Evolutionary conservation across 2,329 filamentous ascomycete genomes (phyloP).

Genomic region (Cyphellophora attinorum): DNA sequence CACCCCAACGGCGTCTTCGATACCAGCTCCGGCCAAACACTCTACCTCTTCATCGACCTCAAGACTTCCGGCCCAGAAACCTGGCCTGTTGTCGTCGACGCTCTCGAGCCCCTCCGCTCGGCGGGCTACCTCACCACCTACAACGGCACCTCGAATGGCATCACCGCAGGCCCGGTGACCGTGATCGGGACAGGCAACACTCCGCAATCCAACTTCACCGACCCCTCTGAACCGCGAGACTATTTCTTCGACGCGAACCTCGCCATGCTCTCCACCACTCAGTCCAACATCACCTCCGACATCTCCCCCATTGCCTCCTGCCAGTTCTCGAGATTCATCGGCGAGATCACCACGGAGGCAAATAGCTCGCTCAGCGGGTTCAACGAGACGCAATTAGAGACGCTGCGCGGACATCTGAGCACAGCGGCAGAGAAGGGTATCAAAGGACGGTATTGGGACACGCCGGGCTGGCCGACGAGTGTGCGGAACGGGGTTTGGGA

Average conservation of each 20-base stretch:
- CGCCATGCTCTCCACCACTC: conserved; percentile 35
- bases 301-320: conserved; percentile 48
- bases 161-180: conserved; percentile 45
- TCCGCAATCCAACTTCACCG: conserved; percentile 21
- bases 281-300: conserved; percentile 34
- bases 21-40: conserved; percentile 43
- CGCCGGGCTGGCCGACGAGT: conserved; percentile 50
- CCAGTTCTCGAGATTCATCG: conserved; percentile 36
- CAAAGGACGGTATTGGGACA: conserved; percentile 52
- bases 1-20: conserved; percentile 54
- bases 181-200: conserved; percentile 54
- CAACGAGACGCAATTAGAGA: conserved; percentile 36
- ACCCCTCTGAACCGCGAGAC: conserved; percentile 31
- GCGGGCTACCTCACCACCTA: conserved; percentile 45
- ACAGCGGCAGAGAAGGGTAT: conserved; percentile 49
- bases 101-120: conserved; percentile 47
- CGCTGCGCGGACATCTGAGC: conserved; percentile 42
- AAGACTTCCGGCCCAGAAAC: conserved; percentile 50
- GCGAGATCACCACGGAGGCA: conserved; percentile 30
- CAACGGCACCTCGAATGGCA: conserved; percentile 32
- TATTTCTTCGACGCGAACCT: conserved; percentile 55
- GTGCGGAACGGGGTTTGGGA: conserved; percentile 51
- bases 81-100: conserved; percentile 46
- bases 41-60: conserved; percentile 56
- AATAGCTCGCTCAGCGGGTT: too few species aligned